Conservation (phyloP, 2,329 filamentous ascomycete species). For the Aspergillus flavus region DNA sequence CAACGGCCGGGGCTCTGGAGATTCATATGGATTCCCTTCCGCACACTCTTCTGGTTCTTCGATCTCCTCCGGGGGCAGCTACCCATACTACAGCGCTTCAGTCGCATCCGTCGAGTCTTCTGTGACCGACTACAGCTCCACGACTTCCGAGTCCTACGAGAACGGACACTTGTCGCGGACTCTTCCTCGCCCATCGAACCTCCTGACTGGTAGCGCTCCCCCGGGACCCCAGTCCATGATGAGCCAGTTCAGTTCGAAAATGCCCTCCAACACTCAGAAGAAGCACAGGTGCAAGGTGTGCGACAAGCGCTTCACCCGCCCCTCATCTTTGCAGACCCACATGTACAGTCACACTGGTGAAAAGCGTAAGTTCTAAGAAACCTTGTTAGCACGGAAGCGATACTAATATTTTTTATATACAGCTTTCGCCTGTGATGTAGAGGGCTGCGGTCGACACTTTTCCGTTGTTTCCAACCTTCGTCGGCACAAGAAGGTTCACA, state of each 20-base stretch:
- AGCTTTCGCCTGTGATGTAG: conserved; percentile 94
- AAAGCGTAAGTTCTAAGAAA: conserved; percentile 74
- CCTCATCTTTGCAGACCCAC: conserved; percentile 92
- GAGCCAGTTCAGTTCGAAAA: conserved; percentile 96
- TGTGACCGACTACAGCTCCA: conserved; percentile 90
- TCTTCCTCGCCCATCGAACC: conserved; percentile 74
- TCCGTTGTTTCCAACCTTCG: conserved; percentile 96
- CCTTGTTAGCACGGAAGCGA: background rate
- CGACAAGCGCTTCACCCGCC: conserved; percentile 94
- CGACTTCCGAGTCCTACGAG: conserved; percentile 80
- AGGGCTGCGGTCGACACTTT: conserved; percentile 93
- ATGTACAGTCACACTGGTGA: conserved; percentile 99
- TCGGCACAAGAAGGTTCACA: conserved; percentile 94
- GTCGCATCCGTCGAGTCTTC: conserved; percentile 70
- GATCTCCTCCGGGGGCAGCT: conserved; percentile 79
- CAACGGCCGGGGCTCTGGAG: conserved; percentile 69
- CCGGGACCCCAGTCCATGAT: conserved; percentile 96
- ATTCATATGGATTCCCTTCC: conserved; percentile 89
- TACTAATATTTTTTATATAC: conserved; percentile 24
- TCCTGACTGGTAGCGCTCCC: conserved; percentile 65
- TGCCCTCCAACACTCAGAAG: conserved; percentile 94
- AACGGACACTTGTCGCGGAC: conserved; percentile 72
- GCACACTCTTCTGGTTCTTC: conserved; percentile 91
- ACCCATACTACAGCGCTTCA: conserved; percentile 84
- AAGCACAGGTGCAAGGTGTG: conserved; percentile 99